A percentile compares a stretch with the other conserved stretches of the same genome.
Conservation (phyloP, 306 rosid genomes). For the Leucaena leucocephala region DNA sequence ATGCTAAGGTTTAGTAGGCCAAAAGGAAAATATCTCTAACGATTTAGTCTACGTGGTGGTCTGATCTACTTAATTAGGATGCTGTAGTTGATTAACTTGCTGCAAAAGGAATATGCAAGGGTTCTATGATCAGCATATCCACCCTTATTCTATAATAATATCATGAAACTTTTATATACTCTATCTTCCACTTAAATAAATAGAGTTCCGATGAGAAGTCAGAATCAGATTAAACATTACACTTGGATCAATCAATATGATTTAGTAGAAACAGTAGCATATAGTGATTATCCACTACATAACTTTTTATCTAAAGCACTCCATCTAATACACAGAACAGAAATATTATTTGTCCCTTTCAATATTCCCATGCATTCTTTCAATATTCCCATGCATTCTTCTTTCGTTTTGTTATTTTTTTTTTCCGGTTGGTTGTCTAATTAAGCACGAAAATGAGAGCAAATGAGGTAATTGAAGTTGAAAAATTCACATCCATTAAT, state of each 20-base stretch:
- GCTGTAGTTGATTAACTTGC: neutral
- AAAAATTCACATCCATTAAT: slow-evolving; percentile 2
- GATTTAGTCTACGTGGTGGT: too few relatives aligned
- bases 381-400: slow-evolving; percentile 1
- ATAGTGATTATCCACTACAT: neutral
- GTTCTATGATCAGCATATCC: neutral
- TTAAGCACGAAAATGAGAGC: slow-evolving; percentile 26
- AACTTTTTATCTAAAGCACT: neutral
- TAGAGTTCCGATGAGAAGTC: too few relatives aligned
- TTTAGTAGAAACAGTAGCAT: neutral
- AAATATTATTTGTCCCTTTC: neutral
- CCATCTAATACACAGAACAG: neutral
- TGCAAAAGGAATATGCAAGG: neutral
- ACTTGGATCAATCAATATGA: neutral
- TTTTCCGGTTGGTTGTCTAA: slow-evolving; percentile 22
- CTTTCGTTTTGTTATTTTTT: neutral
- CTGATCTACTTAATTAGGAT: too few relatives aligned
- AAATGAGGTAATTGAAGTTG: slow-evolving; percentile 34
- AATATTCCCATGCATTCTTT: neutral
- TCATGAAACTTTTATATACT: too few relatives aligned
- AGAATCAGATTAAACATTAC: neutral
- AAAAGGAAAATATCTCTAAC: too few relatives aligned
- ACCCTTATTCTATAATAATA: neutral
- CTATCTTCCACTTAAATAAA: too few relatives aligned
- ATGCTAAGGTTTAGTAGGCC: too few relatives aligned